Base-by-base conservation (phyloP, 2,329 filamentous ascomycete species). In the Hawksworthiomyces lignivorus region DNA sequence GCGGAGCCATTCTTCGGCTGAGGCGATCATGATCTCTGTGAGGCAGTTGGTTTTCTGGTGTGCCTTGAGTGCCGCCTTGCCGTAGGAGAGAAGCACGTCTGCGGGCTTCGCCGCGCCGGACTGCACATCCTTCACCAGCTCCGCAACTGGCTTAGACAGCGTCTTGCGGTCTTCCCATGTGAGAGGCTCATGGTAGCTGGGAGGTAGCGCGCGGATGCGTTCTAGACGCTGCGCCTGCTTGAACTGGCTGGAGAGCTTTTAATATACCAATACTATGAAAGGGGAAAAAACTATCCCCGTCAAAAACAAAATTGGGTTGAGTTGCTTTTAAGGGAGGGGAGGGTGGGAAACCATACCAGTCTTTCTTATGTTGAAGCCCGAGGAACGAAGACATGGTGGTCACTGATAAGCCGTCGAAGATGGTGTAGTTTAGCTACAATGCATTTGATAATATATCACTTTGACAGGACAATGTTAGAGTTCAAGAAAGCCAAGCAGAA, bases 1-100 rank as follows among this genome's bases (percentile, higher is more conserved):
- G 4, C 56, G 49, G 15, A 77, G 59, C 87, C 87, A 95, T 41
- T 68, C 62, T 62, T 94, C 86, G 0, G 87, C 87, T 42, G 82
- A 81, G 0, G 77, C 70, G 28, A 96, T 73, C 66, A 96, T 76
- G 43, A 96, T 69, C 63, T 96, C 89, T 0, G 90, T 96, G 11
- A 94, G 64, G 56, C 87, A 94, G 60, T 96, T 96, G 3, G 88
- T 95, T 63, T 83, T 83, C 48, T 82, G 73, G 27, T 96, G 90
- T 2, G 87, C 89, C 55, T 80, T 82, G 39, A 94, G 59, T 0
- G 89, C 84, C 17, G 90, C 81, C 62, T 94, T 95, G 54, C 84
- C 84, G 59, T 96, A 97, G 10, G 87, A 80, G 46, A 72, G 78
- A n/a, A 96, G 77, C 35, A 96, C 75, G 47, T 87, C 80, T 19